Evolutionary conservation across 2,329 filamentous ascomycete species (phyloP), one percentile per base, ranked within the genome.

Genomic region (Catunica adiposa): DNA sequence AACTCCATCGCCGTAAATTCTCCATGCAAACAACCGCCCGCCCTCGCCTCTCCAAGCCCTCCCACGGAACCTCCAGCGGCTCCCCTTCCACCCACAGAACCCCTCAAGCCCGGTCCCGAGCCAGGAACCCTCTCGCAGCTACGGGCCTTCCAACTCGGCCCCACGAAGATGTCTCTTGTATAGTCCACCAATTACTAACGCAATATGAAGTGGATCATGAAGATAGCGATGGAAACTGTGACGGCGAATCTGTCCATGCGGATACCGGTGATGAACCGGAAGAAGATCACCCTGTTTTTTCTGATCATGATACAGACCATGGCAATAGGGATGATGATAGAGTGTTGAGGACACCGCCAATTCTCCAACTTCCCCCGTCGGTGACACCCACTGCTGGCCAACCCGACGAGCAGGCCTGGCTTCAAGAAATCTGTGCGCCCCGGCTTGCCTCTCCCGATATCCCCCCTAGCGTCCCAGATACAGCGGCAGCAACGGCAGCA

Each of bases 1-100:
- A 77, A 60, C 72, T 74, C 0, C 80, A 82, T 62, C 76, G 81
- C 22, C 75, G 81, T 58, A 84, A 84, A 68, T 82, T 79, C 62
- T 84, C 80, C 11, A 71, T 84, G 51, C 76, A 82, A 11, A 65
- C 72, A 3, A 69, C 69, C 51, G 78, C 40, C 40, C 40, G 15
- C 40, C 15, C 15, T n/a, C 40, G 15, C 40, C 15, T n/a, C 40
- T 2, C 20, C 40, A 44, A 15, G 11, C n/a, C 40, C 4, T n/a
- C 40, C 17, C 40, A 7, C 40, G 11, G 40, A 44, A 15, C 8
- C 40, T 8, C 15, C 15, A 44, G n/a, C n/a, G n/a, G n/a, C n/a
- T n/a, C n/a, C n/a, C n/a, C n/a, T n/a, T n/a, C n/a, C n/a, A n/a
- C n/a, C n/a, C n/a, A n/a, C n/a, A n/a, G n/a, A n/a, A n/a, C n/a